Evolutionary conservation across 331 rosid species (phyloP).

Genomic region (Stylosanthes scabra): DNA sequence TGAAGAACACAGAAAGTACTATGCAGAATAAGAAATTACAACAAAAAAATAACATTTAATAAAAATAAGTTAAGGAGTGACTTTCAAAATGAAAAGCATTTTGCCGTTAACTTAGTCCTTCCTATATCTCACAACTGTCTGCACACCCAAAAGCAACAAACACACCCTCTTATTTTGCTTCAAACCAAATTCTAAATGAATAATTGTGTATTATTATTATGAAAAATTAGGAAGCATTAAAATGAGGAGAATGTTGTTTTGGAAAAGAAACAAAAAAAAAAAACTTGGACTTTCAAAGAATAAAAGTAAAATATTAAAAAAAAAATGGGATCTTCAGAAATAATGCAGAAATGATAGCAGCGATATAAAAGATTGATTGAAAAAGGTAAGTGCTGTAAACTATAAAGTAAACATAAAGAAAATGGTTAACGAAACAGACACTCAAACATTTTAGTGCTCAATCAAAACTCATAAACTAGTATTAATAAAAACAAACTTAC

Average conservation of each 20-base stretch:
- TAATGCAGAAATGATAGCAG: background rate
- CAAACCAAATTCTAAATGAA: background rate
- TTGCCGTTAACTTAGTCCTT: background rate
- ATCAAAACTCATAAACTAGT: too few relatives aligned
- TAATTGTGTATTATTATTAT: background rate
- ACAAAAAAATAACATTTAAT: background rate
- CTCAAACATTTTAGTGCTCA: background rate
- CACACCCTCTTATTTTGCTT: background rate
- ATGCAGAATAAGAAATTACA: background rate
- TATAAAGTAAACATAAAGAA: background rate
- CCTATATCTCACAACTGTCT: background rate
- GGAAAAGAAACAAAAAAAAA: background rate
- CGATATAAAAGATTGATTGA: too few relatives aligned
- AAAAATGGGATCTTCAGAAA: background rate
- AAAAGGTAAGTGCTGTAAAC: background rate
- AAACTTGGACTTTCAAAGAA: background rate
- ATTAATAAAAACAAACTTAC: conserved; percentile 47
- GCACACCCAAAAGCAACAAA: background rate
- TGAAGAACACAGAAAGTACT: background rate
- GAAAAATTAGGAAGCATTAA: background rate
- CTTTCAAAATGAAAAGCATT: background rate
- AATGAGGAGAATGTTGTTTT: background rate
- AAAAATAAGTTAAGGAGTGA: background rate
- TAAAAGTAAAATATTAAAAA: background rate
- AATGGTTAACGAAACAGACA: background rate